phyloP scores from a whole-genome alignment of 345 rosid genomes.

The Citrus sinensis region DVS_A1.0 CM039163.1:42700001-42700500 shows the following conservation, averaged over 20 bases:
- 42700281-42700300: constrained; percentile 28
- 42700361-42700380: constrained; percentile 15
- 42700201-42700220: not conserved
- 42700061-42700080: constrained; percentile 20
- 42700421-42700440: not conserved
- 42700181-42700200: constrained; percentile 6
- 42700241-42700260: not conserved
- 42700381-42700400: not conserved
- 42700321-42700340: constrained; percentile 17
- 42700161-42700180: constrained; percentile 28
- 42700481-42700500: constrained; percentile 25
- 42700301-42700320: constrained; percentile 29
- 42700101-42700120: constrained; percentile 4
- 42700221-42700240: not conserved
- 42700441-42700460: not conserved
- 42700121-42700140: constrained; percentile 40
- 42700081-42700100: not conserved
- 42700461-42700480: constrained; percentile 23
- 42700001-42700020: not conserved
- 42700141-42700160: constrained; percentile 41
- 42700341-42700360: constrained; percentile 11
- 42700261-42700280: constrained; percentile 18
- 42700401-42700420: not conserved
- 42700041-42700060: not conserved
- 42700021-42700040: not conserved